phyloP scores from a whole-genome alignment of 2,329 filamentous ascomycete species.

The Cryoendolithus antarcticus region DNA sequence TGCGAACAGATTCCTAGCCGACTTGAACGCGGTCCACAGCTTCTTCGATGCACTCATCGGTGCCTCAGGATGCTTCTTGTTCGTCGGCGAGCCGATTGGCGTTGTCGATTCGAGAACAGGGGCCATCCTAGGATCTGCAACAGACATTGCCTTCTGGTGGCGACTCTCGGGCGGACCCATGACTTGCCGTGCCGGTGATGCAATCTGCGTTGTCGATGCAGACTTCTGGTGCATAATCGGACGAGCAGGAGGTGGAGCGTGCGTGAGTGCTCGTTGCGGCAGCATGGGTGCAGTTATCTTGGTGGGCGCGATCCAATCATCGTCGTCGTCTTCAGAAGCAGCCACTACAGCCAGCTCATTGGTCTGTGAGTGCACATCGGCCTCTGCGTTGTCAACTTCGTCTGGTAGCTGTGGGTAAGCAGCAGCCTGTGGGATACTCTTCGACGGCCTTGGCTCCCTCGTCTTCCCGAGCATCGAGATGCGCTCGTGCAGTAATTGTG shows the following conservation, averaged over 20 bases:
- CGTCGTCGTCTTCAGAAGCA: constrained; percentile 35
- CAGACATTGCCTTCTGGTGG: constrained; percentile 46
- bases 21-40: constrained; percentile 79
- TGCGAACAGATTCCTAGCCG: constrained; percentile 72
- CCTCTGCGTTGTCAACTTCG: no score
- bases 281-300: constrained; percentile 13
- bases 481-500: constrained; percentile 81
- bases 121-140: constrained; percentile 28
- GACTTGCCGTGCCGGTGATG: constrained; percentile 34
- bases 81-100: constrained; percentile 42
- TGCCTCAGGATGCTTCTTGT: constrained; percentile 44
- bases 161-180: constrained; percentile 22
- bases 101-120: constrained; percentile 37
- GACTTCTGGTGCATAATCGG: constrained; percentile 24
- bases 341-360: not conserved
- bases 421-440: constrained; percentile 23
- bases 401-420: constrained; percentile 28
- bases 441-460: constrained; percentile 32
- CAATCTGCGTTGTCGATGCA: constrained; percentile 23
- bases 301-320: constrained; percentile 46
- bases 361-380: no score
- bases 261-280: not conserved
- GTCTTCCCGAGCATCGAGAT: constrained; percentile 63
- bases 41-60: constrained; percentile 88
- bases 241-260: constrained; percentile 16